Base-by-base conservation (phyloP, 2,329 filamentous ascomycete species). In the Coniochaeta sp. region DNA sequence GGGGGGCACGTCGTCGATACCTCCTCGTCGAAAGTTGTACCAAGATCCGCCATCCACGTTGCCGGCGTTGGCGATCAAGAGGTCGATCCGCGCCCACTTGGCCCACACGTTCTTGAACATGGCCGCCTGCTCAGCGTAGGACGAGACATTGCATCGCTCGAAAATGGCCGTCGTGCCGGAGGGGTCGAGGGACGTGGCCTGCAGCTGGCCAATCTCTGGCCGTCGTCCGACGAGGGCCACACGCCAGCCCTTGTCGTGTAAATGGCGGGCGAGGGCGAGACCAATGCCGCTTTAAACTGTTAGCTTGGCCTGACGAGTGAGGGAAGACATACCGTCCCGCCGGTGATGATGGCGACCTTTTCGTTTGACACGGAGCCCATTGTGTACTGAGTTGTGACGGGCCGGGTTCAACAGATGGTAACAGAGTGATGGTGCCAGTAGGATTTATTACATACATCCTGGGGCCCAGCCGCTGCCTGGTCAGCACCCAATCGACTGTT, bases 61-160 rank as follows among this genome's bases (percentile, higher is more conserved):
- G n/a, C 56, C 56, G 9, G 53, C 55, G 47, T 58, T 57, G 47
- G 53, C 51, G 47, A 59, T 53, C 14, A 57, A 31, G 22, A 55
- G 51, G 40, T 59, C 52, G n/a, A 58, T 30, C 1, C 56, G 55
- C 1, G 35, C 46, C 42, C 52, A 58, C 28, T 49, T 51, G 13
- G 20, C 49, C 55, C 55, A 58, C 12, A 55, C 53, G 18, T 32
- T 48, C 45, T 52, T 40, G 51, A 56, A 57, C 26, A 55, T 20
- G 16, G 47, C 20, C 8, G 49, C 33, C 24, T 57, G 56, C 10
- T 47, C 48, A 3, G 47, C 42, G 40, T 57, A 58, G 13, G 53
- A 56, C 14, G 51, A 30, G 4, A 55, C 53, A 48, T 58, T 35
- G 52, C 53, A 54, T 30, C 47, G 50, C 10, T 48, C 51, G 38